phyloP scores from a whole-genome alignment of 2,329 filamentous ascomycete species.

The Apiospora marii region DNA sequence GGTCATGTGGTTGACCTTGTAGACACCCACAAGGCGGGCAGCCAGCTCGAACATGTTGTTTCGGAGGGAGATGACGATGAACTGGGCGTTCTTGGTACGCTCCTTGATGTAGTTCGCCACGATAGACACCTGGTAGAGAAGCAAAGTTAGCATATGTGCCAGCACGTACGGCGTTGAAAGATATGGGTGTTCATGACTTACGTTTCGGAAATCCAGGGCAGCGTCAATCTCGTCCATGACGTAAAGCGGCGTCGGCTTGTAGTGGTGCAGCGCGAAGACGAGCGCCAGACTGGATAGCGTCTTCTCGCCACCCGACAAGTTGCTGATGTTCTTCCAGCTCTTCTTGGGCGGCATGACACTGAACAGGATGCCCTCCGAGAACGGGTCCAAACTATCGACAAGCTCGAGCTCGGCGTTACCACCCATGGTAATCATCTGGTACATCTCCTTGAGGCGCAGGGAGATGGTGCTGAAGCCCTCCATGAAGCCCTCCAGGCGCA shows the following conservation, averaged over 20 bases:
- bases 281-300: slow-evolving; percentile 90
- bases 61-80: slow-evolving; percentile 95
- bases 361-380: slow-evolving; percentile 96
- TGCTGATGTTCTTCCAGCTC: slow-evolving; percentile 99
- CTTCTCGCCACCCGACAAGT: slow-evolving; percentile 96
- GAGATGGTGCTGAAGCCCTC: slow-evolving; percentile 96
- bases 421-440: slow-evolving; percentile 99
- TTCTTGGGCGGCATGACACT: slow-evolving; percentile 99
- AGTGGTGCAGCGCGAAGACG: slow-evolving; percentile 98
- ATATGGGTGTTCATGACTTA: slow-evolving; percentile 57
- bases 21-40: slow-evolving; percentile 92
- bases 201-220: slow-evolving; percentile 96
- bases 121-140: slow-evolving; percentile 80
- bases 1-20: slow-evolving; percentile 99
- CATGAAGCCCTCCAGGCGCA: slow-evolving; percentile 97
- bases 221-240: slow-evolving; percentile 99
- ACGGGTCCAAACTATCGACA: slow-evolving; percentile 94
- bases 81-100: slow-evolving; percentile 98
- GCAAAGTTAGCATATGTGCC: neutral
- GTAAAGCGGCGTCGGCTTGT: slow-evolving; percentile 96
- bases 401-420: slow-evolving; percentile 97
- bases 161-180: no score
- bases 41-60: slow-evolving; percentile 99
- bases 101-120: slow-evolving; percentile 99
- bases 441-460: slow-evolving; percentile 97